phyloP scores from a whole-genome alignment of 2,329 filamentous ascomycete genomes.

The Metarhizium robertsii region DNA sequence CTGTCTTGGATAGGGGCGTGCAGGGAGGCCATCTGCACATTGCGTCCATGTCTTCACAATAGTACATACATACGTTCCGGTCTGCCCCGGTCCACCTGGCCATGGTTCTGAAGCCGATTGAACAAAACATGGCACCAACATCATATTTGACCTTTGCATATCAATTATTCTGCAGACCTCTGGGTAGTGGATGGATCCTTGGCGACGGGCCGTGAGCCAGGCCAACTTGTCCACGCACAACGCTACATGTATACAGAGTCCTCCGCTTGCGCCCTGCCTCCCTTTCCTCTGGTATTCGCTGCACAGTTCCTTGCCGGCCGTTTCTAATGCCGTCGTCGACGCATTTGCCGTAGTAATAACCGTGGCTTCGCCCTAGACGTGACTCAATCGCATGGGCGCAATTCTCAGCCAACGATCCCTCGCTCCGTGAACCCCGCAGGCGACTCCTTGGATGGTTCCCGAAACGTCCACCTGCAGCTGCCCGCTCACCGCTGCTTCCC shows the following conservation, averaged over 20 bases:
- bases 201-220: no score
- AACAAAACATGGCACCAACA: neutral
- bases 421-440: constrained; percentile 1
- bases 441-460: neutral
- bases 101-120: neutral
- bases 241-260: neutral
- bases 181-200: neutral
- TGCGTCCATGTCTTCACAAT: no score
- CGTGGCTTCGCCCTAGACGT: neutral
- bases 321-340: neutral
- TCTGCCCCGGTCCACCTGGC: no score
- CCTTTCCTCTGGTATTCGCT: neutral
- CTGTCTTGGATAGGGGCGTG: neutral
- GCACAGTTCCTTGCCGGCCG: no score
- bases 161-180: neutral
- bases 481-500: constrained; percentile 4
- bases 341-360: neutral
- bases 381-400: neutral
- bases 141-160: neutral
- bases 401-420: neutral
- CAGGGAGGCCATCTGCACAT: neutral
- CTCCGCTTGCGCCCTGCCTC: neutral
- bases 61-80: no score
- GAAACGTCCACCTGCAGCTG: constrained; percentile 3
- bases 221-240: neutral